A percentile compares a stretch with the other conserved stretches of the same genome.
Conservation (phyloP, 345 rosid species). For the Melaleuca quinquenervia region DNA sequence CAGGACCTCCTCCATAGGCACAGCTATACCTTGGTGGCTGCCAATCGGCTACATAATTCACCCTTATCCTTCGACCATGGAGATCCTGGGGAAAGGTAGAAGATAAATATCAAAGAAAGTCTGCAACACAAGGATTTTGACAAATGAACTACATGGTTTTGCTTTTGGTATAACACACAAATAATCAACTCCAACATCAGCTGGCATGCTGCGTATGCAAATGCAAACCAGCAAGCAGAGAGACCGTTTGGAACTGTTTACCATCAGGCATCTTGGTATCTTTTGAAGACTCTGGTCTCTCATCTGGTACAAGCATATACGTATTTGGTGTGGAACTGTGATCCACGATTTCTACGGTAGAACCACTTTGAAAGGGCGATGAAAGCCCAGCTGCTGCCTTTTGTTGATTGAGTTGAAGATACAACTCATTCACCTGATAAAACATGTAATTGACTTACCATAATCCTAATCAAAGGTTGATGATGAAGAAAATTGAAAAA, state of each 20-base stretch:
- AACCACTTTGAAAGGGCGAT: constrained; percentile 3
- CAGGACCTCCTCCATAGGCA: constrained; percentile 9
- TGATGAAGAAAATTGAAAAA: background rate
- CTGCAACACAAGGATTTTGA: background rate
- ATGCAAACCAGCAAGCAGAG: too few species aligned
- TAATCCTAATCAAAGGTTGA: background rate
- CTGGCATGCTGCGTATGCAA: too few species aligned
- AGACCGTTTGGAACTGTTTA: background rate
- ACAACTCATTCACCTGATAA: constrained; percentile 73
- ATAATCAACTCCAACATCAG: too few species aligned
- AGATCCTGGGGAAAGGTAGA: constrained; percentile 34
- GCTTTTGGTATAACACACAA: too few species aligned
- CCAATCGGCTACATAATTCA: constrained; percentile 68
- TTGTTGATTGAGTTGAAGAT: constrained; percentile 35
- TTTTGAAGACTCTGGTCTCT: constrained; percentile 25
- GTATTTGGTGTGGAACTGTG: constrained; percentile 12
- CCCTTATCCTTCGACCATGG: constrained; percentile 65
- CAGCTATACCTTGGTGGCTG: constrained; percentile 8
- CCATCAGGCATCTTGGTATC: constrained; percentile 18
- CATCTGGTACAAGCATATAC: constrained; percentile 1
- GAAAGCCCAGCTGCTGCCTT: constrained; percentile 10
- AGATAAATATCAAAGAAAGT: background rate
- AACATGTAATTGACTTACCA: background rate
- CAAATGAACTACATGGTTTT: background rate
- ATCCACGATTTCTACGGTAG: background rate